Conservation (phyloP, 2,329 filamentous ascomycete genomes). For the Cytospora paraplurivora region DNA sequence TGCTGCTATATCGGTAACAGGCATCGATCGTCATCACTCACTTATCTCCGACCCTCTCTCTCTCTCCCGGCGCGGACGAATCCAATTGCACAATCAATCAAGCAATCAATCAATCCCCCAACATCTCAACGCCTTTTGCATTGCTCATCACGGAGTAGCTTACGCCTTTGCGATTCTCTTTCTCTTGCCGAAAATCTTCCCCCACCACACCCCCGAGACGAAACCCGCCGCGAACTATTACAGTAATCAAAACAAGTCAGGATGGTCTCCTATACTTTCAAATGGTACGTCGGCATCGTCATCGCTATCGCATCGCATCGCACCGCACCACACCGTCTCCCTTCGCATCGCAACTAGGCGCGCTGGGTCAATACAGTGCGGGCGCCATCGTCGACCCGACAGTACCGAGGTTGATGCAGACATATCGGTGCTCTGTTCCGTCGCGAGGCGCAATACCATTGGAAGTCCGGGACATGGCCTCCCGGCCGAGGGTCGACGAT, state of each 20-base stretch:
- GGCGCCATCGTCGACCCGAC: background rate
- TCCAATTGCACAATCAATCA: background rate
- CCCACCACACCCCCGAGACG: background rate
- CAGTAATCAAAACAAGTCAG: slow-evolving; percentile 8
- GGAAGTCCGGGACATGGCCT: background rate
- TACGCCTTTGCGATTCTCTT: background rate
- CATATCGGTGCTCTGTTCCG: background rate
- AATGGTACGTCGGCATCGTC: slow-evolving; percentile 28
- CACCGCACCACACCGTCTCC: slow-evolving; percentile 8
- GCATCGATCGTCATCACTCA: background rate
- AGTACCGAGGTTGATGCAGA: background rate
- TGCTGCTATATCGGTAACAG: slow-evolving; percentile 1
- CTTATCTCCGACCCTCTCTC: too few species aligned
- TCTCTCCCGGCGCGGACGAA: background rate
- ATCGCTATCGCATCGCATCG: slow-evolving; percentile 1
- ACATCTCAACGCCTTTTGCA: background rate
- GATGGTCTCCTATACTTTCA: slow-evolving; percentile 28
- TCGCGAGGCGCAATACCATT: background rate
- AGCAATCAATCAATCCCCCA: background rate
- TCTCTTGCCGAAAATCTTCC: background rate
- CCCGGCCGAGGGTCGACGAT: background rate
- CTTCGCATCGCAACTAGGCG: background rate
- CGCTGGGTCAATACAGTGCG: background rate
- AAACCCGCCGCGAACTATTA: too few species aligned
- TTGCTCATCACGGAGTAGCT: background rate